Conservation (phyloP, 2,329 filamentous ascomycete genomes). For the Hymenoscyphus linearis region DNA sequence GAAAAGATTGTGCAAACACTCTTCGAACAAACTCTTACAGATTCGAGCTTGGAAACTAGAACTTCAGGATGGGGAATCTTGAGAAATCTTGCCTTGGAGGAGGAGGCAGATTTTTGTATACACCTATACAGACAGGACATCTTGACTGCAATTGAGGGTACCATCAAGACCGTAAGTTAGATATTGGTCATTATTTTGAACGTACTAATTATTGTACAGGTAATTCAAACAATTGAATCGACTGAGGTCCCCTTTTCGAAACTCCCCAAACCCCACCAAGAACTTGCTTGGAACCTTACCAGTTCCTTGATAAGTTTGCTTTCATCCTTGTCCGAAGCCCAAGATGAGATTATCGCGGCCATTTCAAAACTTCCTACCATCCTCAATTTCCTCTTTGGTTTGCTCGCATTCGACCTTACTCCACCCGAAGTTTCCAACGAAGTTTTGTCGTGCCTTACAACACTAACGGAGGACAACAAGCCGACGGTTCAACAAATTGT, state of each 20-base stretch:
- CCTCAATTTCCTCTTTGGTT: slow-evolving; percentile 48
- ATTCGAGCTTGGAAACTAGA: slow-evolving; percentile 56
- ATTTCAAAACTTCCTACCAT: slow-evolving; percentile 46
- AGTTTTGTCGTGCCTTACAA: slow-evolving; percentile 49
- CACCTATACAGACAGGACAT: slow-evolving; percentile 59
- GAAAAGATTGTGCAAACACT: slow-evolving; percentile 61
- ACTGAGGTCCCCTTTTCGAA: slow-evolving; percentile 41
- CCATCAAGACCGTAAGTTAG: slow-evolving; percentile 44
- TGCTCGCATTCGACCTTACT: slow-evolving; percentile 39
- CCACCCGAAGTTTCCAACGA: slow-evolving; percentile 39
- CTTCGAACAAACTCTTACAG: slow-evolving; percentile 59
- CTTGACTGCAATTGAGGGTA: slow-evolving; percentile 54
- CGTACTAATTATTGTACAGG: slow-evolving; percentile 21
- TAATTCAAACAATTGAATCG: slow-evolving; percentile 27
- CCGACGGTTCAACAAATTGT: slow-evolving; percentile 48
- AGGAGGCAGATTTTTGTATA: slow-evolving; percentile 62
- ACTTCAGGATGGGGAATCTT: slow-evolving; percentile 65
- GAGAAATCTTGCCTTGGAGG: slow-evolving; percentile 54
- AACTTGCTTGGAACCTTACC: slow-evolving; percentile 48
- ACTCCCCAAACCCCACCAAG: slow-evolving; percentile 48
- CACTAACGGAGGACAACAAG: slow-evolving; percentile 55
- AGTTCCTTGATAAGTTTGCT: slow-evolving; percentile 50
- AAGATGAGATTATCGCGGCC: slow-evolving; percentile 54
- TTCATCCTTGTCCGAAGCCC: slow-evolving; percentile 50
- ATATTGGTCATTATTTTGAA: not conserved